Evolutionary conservation across 257 asterid genomes (phyloP).

Genomic region (Primulina eburnea): DNA sequence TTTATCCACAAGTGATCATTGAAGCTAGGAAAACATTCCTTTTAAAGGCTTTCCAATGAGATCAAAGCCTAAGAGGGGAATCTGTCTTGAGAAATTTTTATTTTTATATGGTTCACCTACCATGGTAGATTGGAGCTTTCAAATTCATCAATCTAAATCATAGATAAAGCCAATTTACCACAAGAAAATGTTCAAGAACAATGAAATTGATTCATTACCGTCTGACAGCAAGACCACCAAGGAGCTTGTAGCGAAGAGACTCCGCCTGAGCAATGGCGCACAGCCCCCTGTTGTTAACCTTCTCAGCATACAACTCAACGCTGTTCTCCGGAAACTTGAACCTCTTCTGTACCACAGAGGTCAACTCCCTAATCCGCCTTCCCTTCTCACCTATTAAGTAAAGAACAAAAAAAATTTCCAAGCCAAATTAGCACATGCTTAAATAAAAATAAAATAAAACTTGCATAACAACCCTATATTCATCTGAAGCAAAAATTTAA

Average conservation of each 20-base stretch:
- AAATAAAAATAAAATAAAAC: background rate
- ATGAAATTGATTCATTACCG: constrained; percentile 23
- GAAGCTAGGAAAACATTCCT: background rate
- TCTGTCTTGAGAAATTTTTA: too few species aligned
- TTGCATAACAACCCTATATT: background rate
- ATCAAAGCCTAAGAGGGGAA: too few species aligned
- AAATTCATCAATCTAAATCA: background rate
- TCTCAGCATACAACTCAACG: constrained; percentile 56
- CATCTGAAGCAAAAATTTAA: background rate
- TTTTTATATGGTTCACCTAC: too few species aligned
- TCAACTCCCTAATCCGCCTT: constrained; percentile 62
- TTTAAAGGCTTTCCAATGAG: background rate
- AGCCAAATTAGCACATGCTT: background rate
- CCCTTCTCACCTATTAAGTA: constrained; percentile 55
- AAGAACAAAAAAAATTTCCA: background rate
- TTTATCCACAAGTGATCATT: background rate
- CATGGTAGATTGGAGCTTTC: background rate
- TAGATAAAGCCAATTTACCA: background rate
- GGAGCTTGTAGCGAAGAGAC: constrained; percentile 54
- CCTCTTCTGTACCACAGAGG: constrained; percentile 63
- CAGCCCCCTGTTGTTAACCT: constrained; percentile 54
- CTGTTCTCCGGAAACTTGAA: constrained; percentile 63
- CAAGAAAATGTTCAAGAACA: background rate
- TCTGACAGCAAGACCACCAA: constrained; percentile 55
- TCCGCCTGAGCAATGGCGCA: constrained; percentile 58